Evolutionary conservation across 371 early-diverging fungal genomes (phyloP), one percentile per base, ranked within the genome.

Genomic region (Mucor mucedo): DNA sequence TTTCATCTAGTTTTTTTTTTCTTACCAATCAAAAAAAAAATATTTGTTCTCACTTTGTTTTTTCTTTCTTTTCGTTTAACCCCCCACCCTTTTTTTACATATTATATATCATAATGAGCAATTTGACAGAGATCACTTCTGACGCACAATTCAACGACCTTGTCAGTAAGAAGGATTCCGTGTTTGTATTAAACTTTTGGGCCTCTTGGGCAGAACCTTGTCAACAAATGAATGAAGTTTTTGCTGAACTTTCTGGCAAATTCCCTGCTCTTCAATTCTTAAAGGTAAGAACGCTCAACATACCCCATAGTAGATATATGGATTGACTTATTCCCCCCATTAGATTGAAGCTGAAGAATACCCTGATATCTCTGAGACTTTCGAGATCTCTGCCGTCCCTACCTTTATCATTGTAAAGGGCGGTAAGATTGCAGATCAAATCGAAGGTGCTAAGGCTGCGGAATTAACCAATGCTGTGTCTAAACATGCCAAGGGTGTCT

Each of bases 271-370:
- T 96, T 11, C 79, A 82, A 52, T 96, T 95, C 69, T 66, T 94
- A 60, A 85, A 89, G 87, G 94, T 95, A 76, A 35, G 58, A 21
- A 21, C 21, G 21, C 21, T 21, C 21, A 21, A 21, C 21, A 21
- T 21, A 21, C 21, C 21, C 21, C 21, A 21, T 21, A 21, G 21
- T 21, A 21, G 21, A 21, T 21, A 21, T 1, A 21, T 21, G 21
- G 21, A 21, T 21, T 21, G 21, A 21, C 21, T 21, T 21, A 21
- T 21, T 21, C 1, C 21, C 1, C 21, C 21, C 21, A 21, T 21
- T 61, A 91, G 91, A 83, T 94, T 56, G 97, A 96, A 71, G 98
- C 98, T 8, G 98, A 98, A 74, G 84, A 91, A 67, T 90, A 91
- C 61, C 88, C 93, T 9, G 96, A 95, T 52, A 82, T 94, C 41